Evolutionary conservation across 2,329 filamentous ascomycete species (phyloP).

Genomic region (Madurella mycetomatis): DNA sequence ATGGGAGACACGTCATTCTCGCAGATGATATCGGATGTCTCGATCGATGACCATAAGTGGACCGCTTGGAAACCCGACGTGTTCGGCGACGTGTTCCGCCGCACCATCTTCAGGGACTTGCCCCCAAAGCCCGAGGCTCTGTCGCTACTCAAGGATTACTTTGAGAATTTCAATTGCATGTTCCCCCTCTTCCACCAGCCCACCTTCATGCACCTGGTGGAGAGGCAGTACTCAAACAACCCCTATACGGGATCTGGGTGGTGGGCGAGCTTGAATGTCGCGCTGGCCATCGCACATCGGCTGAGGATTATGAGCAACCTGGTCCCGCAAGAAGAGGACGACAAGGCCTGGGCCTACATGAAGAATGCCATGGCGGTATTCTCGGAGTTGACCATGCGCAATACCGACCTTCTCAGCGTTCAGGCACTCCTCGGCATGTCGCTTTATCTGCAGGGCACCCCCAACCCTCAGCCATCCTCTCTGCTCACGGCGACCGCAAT

Average conservation of each 20-base stretch:
- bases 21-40: conserved; percentile 88
- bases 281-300: conserved; percentile 86
- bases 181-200: conserved; percentile 96
- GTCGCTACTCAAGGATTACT: conserved; percentile 87
- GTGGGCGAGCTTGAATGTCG: conserved; percentile 97
- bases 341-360: conserved; percentile 90
- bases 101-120: conserved; percentile 75
- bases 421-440: conserved; percentile 92
- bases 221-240: conserved; percentile 86
- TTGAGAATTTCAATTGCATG: conserved; percentile 99
- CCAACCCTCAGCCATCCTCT: conserved; percentile 92
- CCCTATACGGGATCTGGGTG: conserved; percentile 94
- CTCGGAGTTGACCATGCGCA: conserved; percentile 89
- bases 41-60: conserved; percentile 91
- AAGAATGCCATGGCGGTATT: conserved; percentile 96
- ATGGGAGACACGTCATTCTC: conserved; percentile 95
- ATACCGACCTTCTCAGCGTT: conserved; percentile 90
- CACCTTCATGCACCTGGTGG: conserved; percentile 96
- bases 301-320: conserved; percentile 93
- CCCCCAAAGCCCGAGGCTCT: conserved; percentile 84
- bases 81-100: conserved; percentile 85
- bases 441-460: conserved; percentile 90
- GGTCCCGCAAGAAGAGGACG: conserved; percentile 84
- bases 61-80: conserved; percentile 98
- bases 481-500: conserved; percentile 88